Evolutionary conservation across 2,329 filamentous ascomycete species (phyloP), one percentile per base, ranked within the genome.

Genomic region (Fusarium euwallaceae): DNA sequence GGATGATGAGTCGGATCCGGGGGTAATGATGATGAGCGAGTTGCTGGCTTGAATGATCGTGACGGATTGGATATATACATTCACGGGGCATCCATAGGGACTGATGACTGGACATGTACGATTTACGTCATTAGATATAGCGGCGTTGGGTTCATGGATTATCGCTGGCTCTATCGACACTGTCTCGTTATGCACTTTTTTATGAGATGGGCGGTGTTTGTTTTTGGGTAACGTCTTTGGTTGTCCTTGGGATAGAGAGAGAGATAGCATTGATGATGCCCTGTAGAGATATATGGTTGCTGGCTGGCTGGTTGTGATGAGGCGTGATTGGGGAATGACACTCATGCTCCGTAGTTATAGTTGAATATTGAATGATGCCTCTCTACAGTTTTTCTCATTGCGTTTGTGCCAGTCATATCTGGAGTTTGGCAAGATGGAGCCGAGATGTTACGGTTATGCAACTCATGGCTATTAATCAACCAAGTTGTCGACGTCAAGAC

Each of bases 101-200:
- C 71, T 76, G 59, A 77, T 69, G 74, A 73, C 75, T 76, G 70
- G 74, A 72, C 78, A 78, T 79, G 78, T 79, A 79, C 71, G 78
- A 75, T 79, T 79, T 73, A 78, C 76, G 78, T 79, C 74, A 76
- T 73, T 77, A 78, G 72, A 78, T 78, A 78, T 78, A 75, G 76
- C 74, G 78, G 78, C 78, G 78, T 79, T 78, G 74, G 78, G 78
- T 77, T 79, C 76, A 69, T 78, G 78, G 76, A 76, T 79, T 79
- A 75, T 76, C 76, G 72, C 72, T 72, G 76, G 69, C 75, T 77
- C 70, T 68, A 70, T 76, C 70, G 65, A 78, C 64, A 74, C 69
- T 67, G 75, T 69, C 76, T 71, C 72, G 66, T 53, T 70, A 72
- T 71, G 74, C 76, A 71, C 65, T 63, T 63, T 69, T 69, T 34